Base-by-base conservation (phyloP, 2,329 filamentous ascomycete species). In the Ramularia endophylla region DNA sequence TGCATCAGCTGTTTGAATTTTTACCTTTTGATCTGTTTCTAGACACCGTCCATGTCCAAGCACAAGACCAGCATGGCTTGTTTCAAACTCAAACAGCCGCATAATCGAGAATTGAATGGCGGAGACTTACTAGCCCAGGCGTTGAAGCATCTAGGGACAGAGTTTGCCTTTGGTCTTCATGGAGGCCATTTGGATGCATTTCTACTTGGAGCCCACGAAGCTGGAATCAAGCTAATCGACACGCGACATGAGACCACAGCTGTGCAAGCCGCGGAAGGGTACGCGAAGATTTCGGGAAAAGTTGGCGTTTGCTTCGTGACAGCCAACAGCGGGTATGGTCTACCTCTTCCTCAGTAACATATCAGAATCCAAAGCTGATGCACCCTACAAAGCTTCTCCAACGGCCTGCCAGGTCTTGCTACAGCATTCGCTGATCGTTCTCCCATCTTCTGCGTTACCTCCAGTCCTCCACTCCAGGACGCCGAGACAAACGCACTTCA, bases 111-210 rank as follows among this genome's bases (percentile, higher is more conserved):
- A 32, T 53, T 71, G 27, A 61, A 65, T 0, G 68, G 68, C 12
- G 69, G 68, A 4, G 70, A 72, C 44, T 58, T 72, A 2, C 57
- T 71, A 2, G 69, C 68, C 0, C 69, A 73, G 54, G 65, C 58
- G 8, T 58, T 72, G 4, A 55, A 63, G 19, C 57, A 65, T 18
- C 53, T 70, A 1, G 68, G 67, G 6, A 63, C 67, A 2, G 58
- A 64, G 13, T 65, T 71, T 13, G 64, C 66, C 2, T 73, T 73
- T 42, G 69, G 69, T 15, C 53, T 72, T 8, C 70, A 72, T 46
- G 70, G 69, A 2, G 68, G 70, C 7, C 68, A 72, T 48, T 59
- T 72, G 1, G 69, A 73, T 54, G 67, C 69, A 11, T 72, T 73
- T 44, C 54, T 73, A 2, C 62, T 71, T 52, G 70, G 67, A 5